Evolutionary conservation across 2,329 filamentous ascomycete genomes (phyloP), one percentile per base, ranked within the genome.

Genomic region (Fusarium multiceps): DNA sequence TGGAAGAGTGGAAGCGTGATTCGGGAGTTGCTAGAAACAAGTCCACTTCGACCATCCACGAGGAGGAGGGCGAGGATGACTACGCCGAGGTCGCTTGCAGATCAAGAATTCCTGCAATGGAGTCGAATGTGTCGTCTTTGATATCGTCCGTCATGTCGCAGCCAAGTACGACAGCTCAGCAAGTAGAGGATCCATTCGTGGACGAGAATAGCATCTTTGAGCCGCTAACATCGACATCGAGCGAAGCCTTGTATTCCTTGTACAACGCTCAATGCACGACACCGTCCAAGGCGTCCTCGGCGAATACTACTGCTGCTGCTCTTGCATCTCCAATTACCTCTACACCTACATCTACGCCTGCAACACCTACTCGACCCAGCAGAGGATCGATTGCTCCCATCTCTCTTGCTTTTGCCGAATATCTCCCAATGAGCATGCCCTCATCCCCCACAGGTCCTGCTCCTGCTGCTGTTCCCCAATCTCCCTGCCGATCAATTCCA

Each of bases 1-100:
- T 77, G 16, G 80, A 84, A 63, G 79, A 81, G 63, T 81, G 81
- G 76, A 89, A 87, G 77, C 82, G 88, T 63, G 87, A 89, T 72
- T 89, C 87, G 25, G 85, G 83, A 10, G 82, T 86, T 54, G 83
- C 84, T 53, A 80, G 83, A 14, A 84, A 83, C 18, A 79, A 81
- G 32, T 83, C 83, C 27, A 73, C 76, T 18, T 74, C 74, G 16
- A 78, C 77, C 18, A 80, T 80, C 74, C 79, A 77, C 60, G 83
- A 84, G 59, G 77, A 84, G 59, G 77, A 82, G 66, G 78, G 77
- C 56, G 80, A 83, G 63, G 79, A 82, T 50, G 79, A 78, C 23
- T 77, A 76, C 54, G 72, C 76, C 54, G 76, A 72, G 48, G 64
- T 60, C 32, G 25, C 54, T 48, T 60, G 45, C 63, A 48, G 43